Evolutionary conservation across 164 flowering plant genomes (phyloP).

Genomic region (Piper betle): DNA sequence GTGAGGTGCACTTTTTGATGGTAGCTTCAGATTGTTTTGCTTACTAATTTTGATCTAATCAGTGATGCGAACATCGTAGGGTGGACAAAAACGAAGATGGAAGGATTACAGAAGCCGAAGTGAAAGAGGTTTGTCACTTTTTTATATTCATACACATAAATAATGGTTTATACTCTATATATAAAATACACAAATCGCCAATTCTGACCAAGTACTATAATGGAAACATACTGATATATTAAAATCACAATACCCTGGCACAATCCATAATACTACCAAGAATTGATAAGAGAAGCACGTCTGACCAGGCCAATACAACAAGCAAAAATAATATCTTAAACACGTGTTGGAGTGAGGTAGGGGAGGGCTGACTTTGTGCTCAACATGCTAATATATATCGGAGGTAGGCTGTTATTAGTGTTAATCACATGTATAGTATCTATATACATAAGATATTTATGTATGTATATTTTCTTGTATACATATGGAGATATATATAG

Average conservation of each 20-base stretch:
- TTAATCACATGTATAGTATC: too few species aligned
- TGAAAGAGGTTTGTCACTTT: conserved; percentile 61
- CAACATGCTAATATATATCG: neutral
- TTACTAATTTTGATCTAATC: neutral
- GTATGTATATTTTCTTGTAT: neutral
- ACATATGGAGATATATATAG: too few species aligned
- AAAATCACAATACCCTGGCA: too few species aligned
- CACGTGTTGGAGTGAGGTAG: neutral
- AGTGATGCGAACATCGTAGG: conserved; percentile 24
- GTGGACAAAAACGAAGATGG: conserved; percentile 98
- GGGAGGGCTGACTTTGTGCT: neutral
- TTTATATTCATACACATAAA: neutral
- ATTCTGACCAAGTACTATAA: too few species aligned
- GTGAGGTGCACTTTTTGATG: too few species aligned
- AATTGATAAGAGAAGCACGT: neutral
- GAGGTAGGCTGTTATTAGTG: too few species aligned
- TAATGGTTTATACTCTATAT: neutral
- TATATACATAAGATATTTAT: neutral
- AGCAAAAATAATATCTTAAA: too few species aligned
- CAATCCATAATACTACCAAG: neutral
- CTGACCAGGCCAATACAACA: neutral
- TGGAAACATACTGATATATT: too few species aligned
- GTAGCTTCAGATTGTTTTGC: too few species aligned
- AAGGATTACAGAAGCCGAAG: conserved; percentile 74
- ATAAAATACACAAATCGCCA: neutral